Evolutionary conservation across 345 rosid genomes (phyloP).

Genomic region (Dimocarpus longan): DNA sequence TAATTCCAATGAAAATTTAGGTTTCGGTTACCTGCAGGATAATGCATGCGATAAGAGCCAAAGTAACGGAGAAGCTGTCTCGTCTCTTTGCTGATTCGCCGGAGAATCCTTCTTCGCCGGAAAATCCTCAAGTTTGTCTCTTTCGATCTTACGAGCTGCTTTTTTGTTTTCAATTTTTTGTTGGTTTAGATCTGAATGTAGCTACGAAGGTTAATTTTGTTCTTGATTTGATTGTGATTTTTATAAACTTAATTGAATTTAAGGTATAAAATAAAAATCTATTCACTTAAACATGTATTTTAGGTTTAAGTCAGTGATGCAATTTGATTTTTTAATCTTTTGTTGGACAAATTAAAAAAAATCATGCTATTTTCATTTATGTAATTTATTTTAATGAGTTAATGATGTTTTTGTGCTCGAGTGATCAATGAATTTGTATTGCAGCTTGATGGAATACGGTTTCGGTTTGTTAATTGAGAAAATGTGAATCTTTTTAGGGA

Average conservation of each 20-base stretch:
- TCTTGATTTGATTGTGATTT: not conserved
- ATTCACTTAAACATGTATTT: not conserved
- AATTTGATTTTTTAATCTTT: not conserved
- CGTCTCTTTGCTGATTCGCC: conserved; percentile 68
- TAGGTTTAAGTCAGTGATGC: not conserved
- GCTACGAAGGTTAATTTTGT: conserved; percentile 13
- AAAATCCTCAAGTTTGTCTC: conserved; percentile 49
- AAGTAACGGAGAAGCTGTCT: conserved; percentile 69
- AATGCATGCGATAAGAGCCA: conserved; percentile 72
- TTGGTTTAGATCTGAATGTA: conserved; percentile 33
- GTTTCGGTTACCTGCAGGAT: not conserved
- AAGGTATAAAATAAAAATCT: not conserved
- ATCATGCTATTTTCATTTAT: not conserved
- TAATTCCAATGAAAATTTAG: not conserved
- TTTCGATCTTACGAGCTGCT: conserved; percentile 29
- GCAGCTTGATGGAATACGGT: not conserved
- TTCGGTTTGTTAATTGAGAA: not conserved
- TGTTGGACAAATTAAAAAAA: not conserved
- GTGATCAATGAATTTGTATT: not conserved
- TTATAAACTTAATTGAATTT: not conserved
- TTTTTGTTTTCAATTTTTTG: not conserved
- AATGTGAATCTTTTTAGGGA: not conserved
- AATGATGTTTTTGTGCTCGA: not conserved
- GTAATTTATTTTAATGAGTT: not conserved
- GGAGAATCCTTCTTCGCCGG: conserved; percentile 33